phyloP scores from a whole-genome alignment of 2,329 filamentous ascomycete species.

The Beauveria caledonica region DNA sequence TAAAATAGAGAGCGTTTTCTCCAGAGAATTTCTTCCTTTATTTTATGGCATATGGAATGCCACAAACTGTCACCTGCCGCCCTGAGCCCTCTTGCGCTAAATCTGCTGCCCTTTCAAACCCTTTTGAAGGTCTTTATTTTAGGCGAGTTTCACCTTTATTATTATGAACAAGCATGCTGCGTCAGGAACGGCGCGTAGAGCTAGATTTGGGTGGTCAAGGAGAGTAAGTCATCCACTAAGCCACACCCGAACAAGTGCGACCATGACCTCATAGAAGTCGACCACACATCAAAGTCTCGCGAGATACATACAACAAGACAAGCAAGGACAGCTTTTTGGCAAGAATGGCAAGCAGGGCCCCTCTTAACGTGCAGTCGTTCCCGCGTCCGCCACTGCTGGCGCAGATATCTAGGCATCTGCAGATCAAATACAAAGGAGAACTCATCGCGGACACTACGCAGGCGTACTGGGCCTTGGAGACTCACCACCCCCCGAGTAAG shows the following conservation, averaged over 20 bases:
- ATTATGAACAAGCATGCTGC: too few relatives aligned
- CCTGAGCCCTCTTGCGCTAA: too few relatives aligned
- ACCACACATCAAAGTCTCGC: background rate
- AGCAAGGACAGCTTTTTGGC: background rate
- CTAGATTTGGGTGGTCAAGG: too few relatives aligned
- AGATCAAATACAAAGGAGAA: constrained; percentile 46
- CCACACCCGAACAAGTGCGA: background rate
- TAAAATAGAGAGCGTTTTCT: too few relatives aligned
- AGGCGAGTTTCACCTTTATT: too few relatives aligned
- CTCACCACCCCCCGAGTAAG: constrained; percentile 52
- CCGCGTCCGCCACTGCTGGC: constrained; percentile 52
- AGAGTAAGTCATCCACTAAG: constrained; percentile 11
- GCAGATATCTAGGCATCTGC: constrained; percentile 43
- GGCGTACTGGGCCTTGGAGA: constrained; percentile 55
- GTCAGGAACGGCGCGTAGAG: too few relatives aligned
- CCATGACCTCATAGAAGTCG: constrained; percentile 2
- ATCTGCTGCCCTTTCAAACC: too few relatives aligned
- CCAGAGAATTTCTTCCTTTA: too few relatives aligned
- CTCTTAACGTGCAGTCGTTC: constrained; percentile 48
- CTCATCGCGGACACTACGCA: constrained; percentile 50
- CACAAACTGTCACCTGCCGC: too few relatives aligned
- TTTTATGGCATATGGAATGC: too few relatives aligned
- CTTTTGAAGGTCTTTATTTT: too few relatives aligned
- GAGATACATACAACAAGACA: background rate
- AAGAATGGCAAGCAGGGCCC: constrained; percentile 31